Evolutionary conservation across 2,329 filamentous ascomycete species (phyloP).

Genomic region (Cucurbitaria berberidis): DNA sequence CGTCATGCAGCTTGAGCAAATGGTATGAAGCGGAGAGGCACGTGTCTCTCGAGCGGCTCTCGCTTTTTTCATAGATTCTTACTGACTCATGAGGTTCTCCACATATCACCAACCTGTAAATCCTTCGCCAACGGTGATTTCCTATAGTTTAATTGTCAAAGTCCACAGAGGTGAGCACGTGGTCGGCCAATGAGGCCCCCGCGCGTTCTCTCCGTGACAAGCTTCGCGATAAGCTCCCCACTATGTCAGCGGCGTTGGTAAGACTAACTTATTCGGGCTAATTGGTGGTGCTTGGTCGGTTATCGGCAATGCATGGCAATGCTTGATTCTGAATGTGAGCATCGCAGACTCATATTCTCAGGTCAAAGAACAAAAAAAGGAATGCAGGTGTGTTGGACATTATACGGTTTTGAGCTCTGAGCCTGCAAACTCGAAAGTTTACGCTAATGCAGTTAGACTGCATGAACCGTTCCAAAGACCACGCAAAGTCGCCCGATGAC

Average conservation of each 20-base stretch:
- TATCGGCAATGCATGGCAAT: constrained; percentile 14
- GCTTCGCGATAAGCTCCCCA: constrained; percentile 7
- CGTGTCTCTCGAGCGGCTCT: too few relatives aligned
- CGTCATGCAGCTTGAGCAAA: too few relatives aligned
- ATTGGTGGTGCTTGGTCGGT: constrained; percentile 4
- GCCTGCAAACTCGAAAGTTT: neutral
- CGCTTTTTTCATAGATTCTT: too few relatives aligned
- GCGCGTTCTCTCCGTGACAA: neutral
- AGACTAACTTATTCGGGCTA: neutral
- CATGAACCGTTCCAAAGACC: neutral
- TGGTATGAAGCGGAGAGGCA: too few relatives aligned
- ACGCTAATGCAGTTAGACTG: neutral
- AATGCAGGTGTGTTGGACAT: neutral
- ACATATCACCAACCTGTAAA: too few relatives aligned
- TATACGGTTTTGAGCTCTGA: neutral
- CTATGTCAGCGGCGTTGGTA: constrained; percentile 1
- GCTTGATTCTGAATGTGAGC: constrained; percentile 8
- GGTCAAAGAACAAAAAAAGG: neutral
- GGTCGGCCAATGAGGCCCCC: neutral
- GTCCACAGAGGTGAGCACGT: neutral
- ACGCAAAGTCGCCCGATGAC: neutral
- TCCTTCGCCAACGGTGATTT: too few relatives aligned
- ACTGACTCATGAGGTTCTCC: too few relatives aligned
- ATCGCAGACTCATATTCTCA: neutral
- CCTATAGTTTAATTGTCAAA: neutral